Evolutionary conservation across 495 filamentous ascomycete species (phyloP), one percentile per base, ranked within the genome.

Genomic region (Aspergillus ellipticus): DNA sequence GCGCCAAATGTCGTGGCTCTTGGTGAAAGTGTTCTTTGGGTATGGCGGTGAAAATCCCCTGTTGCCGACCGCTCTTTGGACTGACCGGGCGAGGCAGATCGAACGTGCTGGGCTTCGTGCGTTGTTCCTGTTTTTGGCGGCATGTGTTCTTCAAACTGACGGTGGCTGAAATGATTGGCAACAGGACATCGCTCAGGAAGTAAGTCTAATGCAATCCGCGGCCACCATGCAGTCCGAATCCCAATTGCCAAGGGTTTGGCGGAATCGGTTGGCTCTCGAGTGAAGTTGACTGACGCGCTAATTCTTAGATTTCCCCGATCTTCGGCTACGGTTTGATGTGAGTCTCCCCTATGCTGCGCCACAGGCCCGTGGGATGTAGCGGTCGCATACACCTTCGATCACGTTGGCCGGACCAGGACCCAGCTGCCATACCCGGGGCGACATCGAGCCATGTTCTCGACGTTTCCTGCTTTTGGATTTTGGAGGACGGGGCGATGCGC

Each of bases 21-120:
- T 97, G 51, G 86, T 94, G 57, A 90, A 93, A 62, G 92, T 96
- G 53, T 80, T 82, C 72, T 86, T 86, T 72, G 85, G 84, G 74
- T 84, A 74, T 69, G 76, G 58, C 74, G 66, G 66, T 70, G 67
- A 68, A 66, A 51, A 60, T 51, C 42, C 56, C 63, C 56, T 59
- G 55, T 53, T 60, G 19, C 63, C 47, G 57, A 64, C 63, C 65
- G 66, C 64, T 63, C 62, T 48, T 62, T 60, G 50, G 53, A 66
- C 72, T 74, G 65, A 78, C 66, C 24, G 46, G 51, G 55, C 53
- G 53, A 64, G 54, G 54, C 72, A 81, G 87, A 54, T 89, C 88
- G 24, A 89, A 82, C 61, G 87, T 84, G 64, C 79, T 94, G 54
- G 90, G 92, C 53, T 91, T 96, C 66, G 90, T 88, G 66, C 72